phyloP scores from a whole-genome alignment of 176 grass and related monocot genomes.

The Juncus effusus region DNA sequence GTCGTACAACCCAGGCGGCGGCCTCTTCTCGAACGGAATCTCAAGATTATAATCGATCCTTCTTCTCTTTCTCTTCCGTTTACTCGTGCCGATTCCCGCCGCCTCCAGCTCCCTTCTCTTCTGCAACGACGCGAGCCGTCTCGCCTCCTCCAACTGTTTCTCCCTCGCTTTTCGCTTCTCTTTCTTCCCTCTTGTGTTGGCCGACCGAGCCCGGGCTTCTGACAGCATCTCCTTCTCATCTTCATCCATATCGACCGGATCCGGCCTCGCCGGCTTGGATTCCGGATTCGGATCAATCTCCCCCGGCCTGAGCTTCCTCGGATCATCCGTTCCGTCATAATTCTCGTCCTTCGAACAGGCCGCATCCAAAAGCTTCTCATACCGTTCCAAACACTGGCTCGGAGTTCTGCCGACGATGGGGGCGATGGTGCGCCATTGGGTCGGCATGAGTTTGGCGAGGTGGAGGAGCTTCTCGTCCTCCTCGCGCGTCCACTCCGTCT shows the following conservation, averaged over 20 bases:
- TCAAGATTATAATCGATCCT: constrained; percentile 93
- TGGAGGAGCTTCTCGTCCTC: constrained; percentile 93
- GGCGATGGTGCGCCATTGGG: constrained; percentile 95
- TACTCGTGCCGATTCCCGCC: constrained; percentile 69
- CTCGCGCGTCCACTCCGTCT: constrained; percentile 98
- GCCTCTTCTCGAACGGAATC: constrained; percentile 88
- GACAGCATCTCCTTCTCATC: constrained; percentile 99
- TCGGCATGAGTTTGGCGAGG: constrained; percentile 98
- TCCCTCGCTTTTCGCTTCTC: constrained; percentile 91
- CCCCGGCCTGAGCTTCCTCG: constrained; percentile 77
- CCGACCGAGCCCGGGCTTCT: constrained; percentile 82
- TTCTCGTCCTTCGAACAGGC: constrained; percentile 88
- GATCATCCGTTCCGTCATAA: constrained; percentile 81
- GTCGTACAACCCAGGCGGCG: constrained; percentile 87
- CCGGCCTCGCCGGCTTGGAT: constrained; percentile 88
- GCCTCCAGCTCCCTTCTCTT: constrained; percentile 90
- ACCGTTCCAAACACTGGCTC: constrained; percentile 87
- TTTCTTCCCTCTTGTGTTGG: constrained; percentile 92
- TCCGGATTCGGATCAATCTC: constrained; percentile 95
- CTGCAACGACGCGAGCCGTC: constrained; percentile 85
- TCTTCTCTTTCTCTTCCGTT: constrained; percentile 72
- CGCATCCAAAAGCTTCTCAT: constrained; percentile 87
- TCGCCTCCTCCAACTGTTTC: constrained; percentile 93
- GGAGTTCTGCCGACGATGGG: constrained; percentile 97
- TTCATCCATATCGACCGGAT: constrained; percentile 96